Evolutionary conservation across 2,329 filamentous ascomycete genomes (phyloP), one percentile per base, ranked within the genome.

Genomic region (Apiospora saccharicola): DNA sequence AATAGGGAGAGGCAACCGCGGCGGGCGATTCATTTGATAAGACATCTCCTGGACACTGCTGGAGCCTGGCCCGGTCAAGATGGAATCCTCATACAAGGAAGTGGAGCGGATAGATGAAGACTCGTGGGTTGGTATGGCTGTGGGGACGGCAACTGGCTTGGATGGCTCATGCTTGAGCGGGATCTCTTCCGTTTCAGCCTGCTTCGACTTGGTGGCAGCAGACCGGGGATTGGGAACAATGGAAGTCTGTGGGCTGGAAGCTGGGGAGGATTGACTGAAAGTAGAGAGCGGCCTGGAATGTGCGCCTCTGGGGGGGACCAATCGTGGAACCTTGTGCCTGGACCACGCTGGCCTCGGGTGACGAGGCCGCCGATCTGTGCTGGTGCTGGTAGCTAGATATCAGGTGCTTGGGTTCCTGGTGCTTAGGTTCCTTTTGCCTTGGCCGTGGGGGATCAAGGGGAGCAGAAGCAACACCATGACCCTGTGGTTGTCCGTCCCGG

Each of bases 1-100:
- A 78, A 98, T 98, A 71, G 96, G 95, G 73, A 98, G 89, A 72
- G 96, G 96, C 78, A 98, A 86, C 73, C 96, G 92, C 69, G 96
- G 96, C 67, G 96, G 96, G n/a, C 93, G 89, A 72, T 88, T 86
- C 78, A 89, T 82, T 46, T 78, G 83, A 78, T 91, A 92, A 61
- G 87, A 87, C 85, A 91, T 88, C 76, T 90, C 89, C 75, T 90
- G 90, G 75, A 91, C 82, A 78, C 90, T 91, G 81, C 83, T 88
- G 74, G 87, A 87, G 71, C 86, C 83, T 69, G 87, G 80, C 74
- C 87, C 82, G 43, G 82, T 77, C 67, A 88, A 85, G 74, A 78
- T 73, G 69, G 79, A 80, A 75, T 84, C 81, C 68, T 79, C 79
- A 70, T 78, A 78, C 37, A 81, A 82, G 69, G 80, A 81, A 74